These are phyloP conservation scores for Alternaria burnsii DNA, from an alignment of 2,329 filamentous ascomycete genomes.

Conservation along the genomic window DNA sequence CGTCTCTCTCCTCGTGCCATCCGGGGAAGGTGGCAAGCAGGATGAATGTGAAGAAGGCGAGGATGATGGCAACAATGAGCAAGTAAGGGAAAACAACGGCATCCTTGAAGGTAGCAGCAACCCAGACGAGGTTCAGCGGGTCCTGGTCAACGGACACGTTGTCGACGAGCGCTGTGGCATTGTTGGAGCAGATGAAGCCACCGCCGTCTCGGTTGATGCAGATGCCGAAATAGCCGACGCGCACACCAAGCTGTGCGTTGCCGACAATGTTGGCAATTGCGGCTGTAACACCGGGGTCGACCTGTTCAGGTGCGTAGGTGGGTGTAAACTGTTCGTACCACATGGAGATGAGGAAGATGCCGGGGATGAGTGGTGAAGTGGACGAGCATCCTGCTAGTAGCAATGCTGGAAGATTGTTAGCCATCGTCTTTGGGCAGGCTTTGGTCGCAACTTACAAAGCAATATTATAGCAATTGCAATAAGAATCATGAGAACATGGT, in stretches of 20 bases:
- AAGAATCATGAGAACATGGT: conserved; percentile 95
- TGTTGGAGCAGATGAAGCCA: conserved; percentile 94
- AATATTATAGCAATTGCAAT: conserved; percentile 94
- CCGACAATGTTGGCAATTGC: conserved; percentile 92
- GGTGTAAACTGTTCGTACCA: conserved; percentile 92
- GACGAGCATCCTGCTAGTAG: conserved; percentile 95
- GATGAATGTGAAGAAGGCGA: conserved; percentile 94
- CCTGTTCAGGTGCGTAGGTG: conserved; percentile 82
- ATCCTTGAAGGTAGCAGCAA: conserved; percentile 96
- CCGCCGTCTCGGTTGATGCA: conserved; percentile 93
- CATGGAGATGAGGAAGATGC: conserved; percentile 97
- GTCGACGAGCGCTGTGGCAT: conserved; percentile 90
- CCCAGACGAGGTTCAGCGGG: conserved; percentile 95
- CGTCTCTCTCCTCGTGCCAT: conserved; percentile 92
- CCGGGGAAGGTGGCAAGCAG: conserved; percentile 96
- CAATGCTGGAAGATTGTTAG: conserved; percentile 68
- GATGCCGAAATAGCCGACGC: conserved; percentile 97
- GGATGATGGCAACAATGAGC: conserved; percentile 97
- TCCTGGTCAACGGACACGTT: conserved; percentile 91
- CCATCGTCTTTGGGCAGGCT: conserved; percentile 6
- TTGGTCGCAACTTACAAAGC: conserved; percentile 74
- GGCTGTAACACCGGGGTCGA: conserved; percentile 84
- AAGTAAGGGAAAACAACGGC: conserved; percentile 98
- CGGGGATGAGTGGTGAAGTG: conserved; percentile 91
- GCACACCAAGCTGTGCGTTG: conserved; percentile 81